Percentiles rank a stretch among this genome's conserved stretches.
Conservation (phyloP, 495 filamentous ascomycete genomes). For the Penicillium goetzii region DNA sequence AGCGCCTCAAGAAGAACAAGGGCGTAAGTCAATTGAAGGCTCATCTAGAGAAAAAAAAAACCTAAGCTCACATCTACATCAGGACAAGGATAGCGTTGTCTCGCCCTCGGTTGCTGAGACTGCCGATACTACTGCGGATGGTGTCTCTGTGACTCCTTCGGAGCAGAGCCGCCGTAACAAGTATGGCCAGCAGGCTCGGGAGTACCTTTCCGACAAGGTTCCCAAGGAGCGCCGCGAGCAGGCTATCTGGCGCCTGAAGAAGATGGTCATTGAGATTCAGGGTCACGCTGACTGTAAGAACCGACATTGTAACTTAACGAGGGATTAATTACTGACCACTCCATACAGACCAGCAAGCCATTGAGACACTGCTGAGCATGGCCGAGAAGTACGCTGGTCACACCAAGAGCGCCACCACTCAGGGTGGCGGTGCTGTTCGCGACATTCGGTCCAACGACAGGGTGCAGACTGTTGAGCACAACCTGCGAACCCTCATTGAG, state of each 20-base stretch:
- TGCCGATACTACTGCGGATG: slow-evolving; percentile 9
- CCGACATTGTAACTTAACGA: neutral
- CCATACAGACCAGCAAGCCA: slow-evolving; percentile 72
- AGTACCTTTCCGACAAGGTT: slow-evolving; percentile 81
- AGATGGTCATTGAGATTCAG: slow-evolving; percentile 96
- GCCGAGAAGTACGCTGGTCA: slow-evolving; percentile 87
- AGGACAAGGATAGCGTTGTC: slow-evolving; percentile 28
- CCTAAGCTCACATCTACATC: slow-evolving; percentile 16
- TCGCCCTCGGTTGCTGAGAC: slow-evolving; percentile 17
- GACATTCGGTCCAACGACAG: slow-evolving; percentile 64
- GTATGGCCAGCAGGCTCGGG: slow-evolving; percentile 55
- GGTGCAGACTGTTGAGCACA: slow-evolving; percentile 71
- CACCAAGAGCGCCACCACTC: slow-evolving; percentile 62
- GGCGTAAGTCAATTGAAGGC: slow-evolving; percentile 38
- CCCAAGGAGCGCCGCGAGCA: slow-evolving; percentile 94
- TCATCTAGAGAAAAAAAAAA: neutral
- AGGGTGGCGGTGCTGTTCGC: slow-evolving; percentile 68
- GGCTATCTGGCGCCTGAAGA: slow-evolving; percentile 90
- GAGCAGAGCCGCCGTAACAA: slow-evolving; percentile 35
- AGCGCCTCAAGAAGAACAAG: slow-evolving; percentile 64
- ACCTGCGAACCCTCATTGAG: slow-evolving; percentile 86
- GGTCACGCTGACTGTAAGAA: slow-evolving; percentile 82
- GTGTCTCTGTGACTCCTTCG: slow-evolving; percentile 22
- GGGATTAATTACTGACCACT: slow-evolving; percentile 10
- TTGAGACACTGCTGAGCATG: slow-evolving; percentile 79